Conservation (phyloP, 73 alveolate species). For the Chromera velia region DNA sequence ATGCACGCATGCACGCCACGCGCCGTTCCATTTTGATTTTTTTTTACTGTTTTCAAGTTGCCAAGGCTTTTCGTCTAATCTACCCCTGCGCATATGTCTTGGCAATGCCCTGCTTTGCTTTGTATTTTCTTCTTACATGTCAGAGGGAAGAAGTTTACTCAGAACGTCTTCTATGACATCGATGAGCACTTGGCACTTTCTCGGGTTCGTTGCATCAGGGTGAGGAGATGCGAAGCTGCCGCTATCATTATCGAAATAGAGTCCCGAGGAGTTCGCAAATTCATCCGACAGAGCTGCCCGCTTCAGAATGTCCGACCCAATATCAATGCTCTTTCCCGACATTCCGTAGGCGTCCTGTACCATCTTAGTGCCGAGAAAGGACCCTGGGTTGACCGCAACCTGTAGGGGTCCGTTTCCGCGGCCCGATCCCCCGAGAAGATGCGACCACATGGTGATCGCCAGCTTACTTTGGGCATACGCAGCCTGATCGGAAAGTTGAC, state of each 20-base stretch:
- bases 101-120: too few relatives aligned
- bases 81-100: too few relatives aligned
- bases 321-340: neutral
- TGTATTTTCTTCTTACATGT: too few relatives aligned
- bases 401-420: neutral
- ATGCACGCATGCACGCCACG: too few relatives aligned
- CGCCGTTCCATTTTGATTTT: too few relatives aligned
- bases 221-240: neutral
- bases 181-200: neutral
- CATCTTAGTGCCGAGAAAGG: neutral
- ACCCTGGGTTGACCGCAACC: neutral
- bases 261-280: neutral
- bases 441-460: constrained; percentile 1
- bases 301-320: neutral
- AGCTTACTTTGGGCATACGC: neutral
- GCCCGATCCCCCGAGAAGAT: neutral
- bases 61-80: too few relatives aligned
- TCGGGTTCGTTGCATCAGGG: neutral
- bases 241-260: neutral
- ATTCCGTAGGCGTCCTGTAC: neutral
- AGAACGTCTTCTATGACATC: neutral
- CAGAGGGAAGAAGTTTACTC: too few relatives aligned
- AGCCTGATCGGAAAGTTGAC: neutral
- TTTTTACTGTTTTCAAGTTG: too few relatives aligned
- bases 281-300: neutral